A percentile compares a stretch with the other conserved stretches of the same genome.
Conservation (phyloP, 2,329 filamentous ascomycete species). For the Ascochyta rabiei region DNA sequence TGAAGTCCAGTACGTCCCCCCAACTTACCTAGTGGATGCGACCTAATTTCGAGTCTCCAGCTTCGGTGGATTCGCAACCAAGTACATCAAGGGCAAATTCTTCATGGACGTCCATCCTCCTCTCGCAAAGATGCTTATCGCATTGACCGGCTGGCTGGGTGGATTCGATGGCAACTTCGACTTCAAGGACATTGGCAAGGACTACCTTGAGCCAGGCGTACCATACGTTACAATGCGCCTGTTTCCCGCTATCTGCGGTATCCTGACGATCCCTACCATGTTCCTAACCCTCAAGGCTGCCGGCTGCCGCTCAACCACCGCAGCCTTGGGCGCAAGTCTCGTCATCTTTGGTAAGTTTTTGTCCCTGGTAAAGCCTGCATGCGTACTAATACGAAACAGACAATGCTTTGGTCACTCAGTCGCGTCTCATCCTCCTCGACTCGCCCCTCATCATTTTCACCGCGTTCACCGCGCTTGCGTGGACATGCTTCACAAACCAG, state of each 20-base stretch:
- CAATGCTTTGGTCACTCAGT: conserved; percentile 94
- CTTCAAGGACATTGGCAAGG: conserved; percentile 99
- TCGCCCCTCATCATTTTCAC: conserved; percentile 94
- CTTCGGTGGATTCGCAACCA: conserved; percentile 96
- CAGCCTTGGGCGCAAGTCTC: conserved; percentile 80
- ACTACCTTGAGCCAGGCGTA: conserved; percentile 92
- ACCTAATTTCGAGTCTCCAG: conserved; percentile 55
- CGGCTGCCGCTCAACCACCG: conserved; percentile 86
- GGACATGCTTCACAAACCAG: conserved; percentile 93
- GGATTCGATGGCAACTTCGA: conserved; percentile 96
- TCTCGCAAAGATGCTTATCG: conserved; percentile 94
- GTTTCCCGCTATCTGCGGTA: conserved; percentile 86
- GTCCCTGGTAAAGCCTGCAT: not conserved
- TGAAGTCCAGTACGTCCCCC: conserved; percentile 88
- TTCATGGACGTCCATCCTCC: conserved; percentile 99
- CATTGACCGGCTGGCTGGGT: conserved; percentile 90
- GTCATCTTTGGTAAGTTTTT: conserved; percentile 79
- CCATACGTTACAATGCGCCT: conserved; percentile 98
- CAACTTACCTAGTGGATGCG: conserved; percentile 1
- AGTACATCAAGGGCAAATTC: conserved; percentile 99
- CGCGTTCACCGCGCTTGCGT: conserved; percentile 86
- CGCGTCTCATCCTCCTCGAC: conserved; percentile 92
- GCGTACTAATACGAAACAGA: conserved; percentile 60
- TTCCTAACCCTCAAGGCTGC: conserved; percentile 92
- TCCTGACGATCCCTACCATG: conserved; percentile 87